phyloP scores from a whole-genome alignment of 129 eudicot species.

The Helichrysum umbraculigerum region DNA sequence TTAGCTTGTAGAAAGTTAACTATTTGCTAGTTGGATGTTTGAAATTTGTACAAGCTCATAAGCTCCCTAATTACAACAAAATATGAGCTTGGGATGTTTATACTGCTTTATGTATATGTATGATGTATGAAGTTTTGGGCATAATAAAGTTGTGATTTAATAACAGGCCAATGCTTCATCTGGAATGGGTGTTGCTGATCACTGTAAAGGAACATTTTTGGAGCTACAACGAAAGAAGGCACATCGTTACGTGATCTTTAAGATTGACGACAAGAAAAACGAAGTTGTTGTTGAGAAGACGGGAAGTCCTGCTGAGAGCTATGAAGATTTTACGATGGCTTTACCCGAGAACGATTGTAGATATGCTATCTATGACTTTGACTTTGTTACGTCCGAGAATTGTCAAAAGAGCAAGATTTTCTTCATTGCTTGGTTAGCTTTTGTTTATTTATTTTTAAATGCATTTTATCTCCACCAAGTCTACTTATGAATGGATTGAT shows the following conservation, averaged over 20 bases:
- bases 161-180: slow-evolving; percentile 64
- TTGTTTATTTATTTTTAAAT: not conserved
- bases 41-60: no score
- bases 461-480: not conserved
- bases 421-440: slow-evolving; percentile 74
- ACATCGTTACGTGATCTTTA: slow-evolving; percentile 70
- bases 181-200: slow-evolving; percentile 72
- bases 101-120: not conserved
- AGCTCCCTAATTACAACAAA: no score
- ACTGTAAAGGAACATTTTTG: slow-evolving; percentile 54
- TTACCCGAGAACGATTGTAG: slow-evolving; percentile 82
- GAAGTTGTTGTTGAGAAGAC: slow-evolving; percentile 86
- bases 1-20: no score
- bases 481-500: not conserved
- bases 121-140: not conserved
- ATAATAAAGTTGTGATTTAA: not conserved
- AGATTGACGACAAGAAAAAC: slow-evolving; percentile 83
- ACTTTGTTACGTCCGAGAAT: slow-evolving; percentile 76
- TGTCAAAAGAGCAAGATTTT: slow-evolving; percentile 93
- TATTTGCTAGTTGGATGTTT: no score
- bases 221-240: slow-evolving; percentile 74
- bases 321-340: slow-evolving; percentile 65
- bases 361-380: slow-evolving; percentile 77
- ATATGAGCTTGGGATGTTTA: no score
- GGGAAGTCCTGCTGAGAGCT: slow-evolving; percentile 79